A percentile compares a stretch with the other conserved stretches of the same genome.
phyloP scores from a whole-genome alignment of 306 rosid species.

The Benincasa hispida region DNA sequence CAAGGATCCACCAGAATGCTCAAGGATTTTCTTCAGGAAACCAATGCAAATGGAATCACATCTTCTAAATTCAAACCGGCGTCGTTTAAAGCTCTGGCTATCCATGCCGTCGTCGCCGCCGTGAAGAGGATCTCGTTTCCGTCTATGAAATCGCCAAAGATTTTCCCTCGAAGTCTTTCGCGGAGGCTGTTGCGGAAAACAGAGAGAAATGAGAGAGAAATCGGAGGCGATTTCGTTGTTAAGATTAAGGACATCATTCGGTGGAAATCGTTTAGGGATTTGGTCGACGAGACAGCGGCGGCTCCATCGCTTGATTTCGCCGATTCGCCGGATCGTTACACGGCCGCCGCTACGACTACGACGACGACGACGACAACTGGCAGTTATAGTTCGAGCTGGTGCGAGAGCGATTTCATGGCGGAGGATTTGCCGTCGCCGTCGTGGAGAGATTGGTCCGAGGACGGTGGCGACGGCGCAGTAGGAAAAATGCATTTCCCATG shows the following conservation, averaged over 20 bases:
- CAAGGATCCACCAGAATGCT: slow-evolving; percentile 22
- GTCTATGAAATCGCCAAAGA: slow-evolving; percentile 23
- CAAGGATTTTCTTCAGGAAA: slow-evolving; percentile 43
- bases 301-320: slow-evolving; percentile 22
- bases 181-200: slow-evolving; percentile 22
- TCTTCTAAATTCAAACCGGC: neutral
- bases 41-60: no score
- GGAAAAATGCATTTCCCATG: slow-evolving; percentile 19
- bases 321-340: slow-evolving; percentile 14
- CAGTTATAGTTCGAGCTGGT: slow-evolving; percentile 55
- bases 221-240: slow-evolving; percentile 15
- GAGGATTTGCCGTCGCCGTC: slow-evolving; percentile 22
- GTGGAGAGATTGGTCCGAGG: slow-evolving; percentile 16
- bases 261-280: slow-evolving; percentile 63
- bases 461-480: neutral
- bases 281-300: slow-evolving; percentile 16
- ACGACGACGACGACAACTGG: slow-evolving; percentile 15
- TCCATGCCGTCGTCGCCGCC: slow-evolving; percentile 41
- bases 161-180: slow-evolving; percentile 39
- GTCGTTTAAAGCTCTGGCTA: neutral
- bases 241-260: slow-evolving; percentile 61
- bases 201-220: neutral
- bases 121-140: slow-evolving; percentile 34
- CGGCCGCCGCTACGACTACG: slow-evolving; percentile 11
- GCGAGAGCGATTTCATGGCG: slow-evolving; percentile 55